These are phyloP conservation scores for Diaporthe sp. DNA, from an alignment of 2,329 filamentous ascomycete species.

Conservation along the genomic window DNA sequence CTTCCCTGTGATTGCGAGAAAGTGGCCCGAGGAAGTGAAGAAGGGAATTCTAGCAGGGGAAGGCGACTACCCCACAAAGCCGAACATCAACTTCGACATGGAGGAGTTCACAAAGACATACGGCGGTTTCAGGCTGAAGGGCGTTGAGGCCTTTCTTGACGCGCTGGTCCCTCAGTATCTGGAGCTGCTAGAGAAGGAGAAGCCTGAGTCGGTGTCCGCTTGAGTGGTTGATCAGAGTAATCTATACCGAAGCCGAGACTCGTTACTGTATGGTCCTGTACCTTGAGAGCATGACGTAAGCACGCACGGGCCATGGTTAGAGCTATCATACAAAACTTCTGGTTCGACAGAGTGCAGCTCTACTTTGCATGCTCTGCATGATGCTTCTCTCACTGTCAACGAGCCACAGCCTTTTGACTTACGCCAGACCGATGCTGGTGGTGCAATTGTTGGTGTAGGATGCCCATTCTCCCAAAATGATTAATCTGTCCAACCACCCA, in stretches of 20 bases:
- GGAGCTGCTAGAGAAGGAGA: slow-evolving; percentile 38
- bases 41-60: slow-evolving; percentile 37
- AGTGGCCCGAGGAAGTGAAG: slow-evolving; percentile 41
- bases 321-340: slow-evolving; percentile 29
- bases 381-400: neutral
- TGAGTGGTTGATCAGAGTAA: neutral
- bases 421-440: neutral
- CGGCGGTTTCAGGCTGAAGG: slow-evolving; percentile 35
- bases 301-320: slow-evolving; percentile 14
- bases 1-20: slow-evolving; percentile 28
- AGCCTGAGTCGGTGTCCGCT: neutral
- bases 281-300: slow-evolving; percentile 19
- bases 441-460: neutral
- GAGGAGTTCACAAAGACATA: slow-evolving; percentile 20
- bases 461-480: neutral
- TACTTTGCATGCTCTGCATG: neutral
- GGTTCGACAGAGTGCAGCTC: neutral
- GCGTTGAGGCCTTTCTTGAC: slow-evolving; percentile 38
- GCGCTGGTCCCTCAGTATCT: slow-evolving; percentile 39
- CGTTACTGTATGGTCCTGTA: neutral
- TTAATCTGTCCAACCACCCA: neutral
- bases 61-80: slow-evolving; percentile 40
- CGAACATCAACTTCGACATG: slow-evolving; percentile 24
- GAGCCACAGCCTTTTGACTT: neutral
- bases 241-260: neutral